These are phyloP conservation scores for Xylariaceae sp. DNA, from an alignment of 2,329 filamentous ascomycete genomes.

Conservation along the genomic window DNA sequence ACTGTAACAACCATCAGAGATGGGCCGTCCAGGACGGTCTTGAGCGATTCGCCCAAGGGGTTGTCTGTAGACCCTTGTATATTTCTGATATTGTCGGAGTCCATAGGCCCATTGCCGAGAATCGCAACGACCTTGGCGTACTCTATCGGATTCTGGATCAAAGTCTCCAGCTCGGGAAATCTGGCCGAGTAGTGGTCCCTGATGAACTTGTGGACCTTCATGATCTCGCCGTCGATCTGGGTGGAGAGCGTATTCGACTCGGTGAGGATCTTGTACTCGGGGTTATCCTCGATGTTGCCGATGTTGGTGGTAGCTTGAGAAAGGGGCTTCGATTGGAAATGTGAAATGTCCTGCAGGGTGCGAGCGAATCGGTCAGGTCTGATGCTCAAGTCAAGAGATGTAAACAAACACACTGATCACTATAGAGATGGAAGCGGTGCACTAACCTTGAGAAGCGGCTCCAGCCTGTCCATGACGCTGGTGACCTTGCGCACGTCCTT, in stretches of 20 bases:
- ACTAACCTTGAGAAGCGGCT: conserved; percentile 76
- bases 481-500: conserved; percentile 77
- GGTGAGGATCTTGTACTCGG: conserved; percentile 82
- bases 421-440: conserved; percentile 21
- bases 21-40: conserved; percentile 78
- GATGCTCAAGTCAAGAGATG: conserved; percentile 51
- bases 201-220: conserved; percentile 91
- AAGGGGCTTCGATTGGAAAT: conserved; percentile 66
- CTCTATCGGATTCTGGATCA: conserved; percentile 87
- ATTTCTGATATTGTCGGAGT: conserved; percentile 71
- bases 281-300: conserved; percentile 85
- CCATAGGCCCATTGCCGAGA: conserved; percentile 84
- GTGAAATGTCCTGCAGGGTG: conserved; percentile 67
- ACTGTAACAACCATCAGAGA: conserved; percentile 94
- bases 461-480: conserved; percentile 72
- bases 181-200: conserved; percentile 91
- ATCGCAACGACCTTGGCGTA: conserved; percentile 95
- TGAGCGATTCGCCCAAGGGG: conserved; percentile 66
- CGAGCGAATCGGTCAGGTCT: conserved; percentile 62
- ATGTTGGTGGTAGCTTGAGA: conserved; percentile 60
- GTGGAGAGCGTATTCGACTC: conserved; percentile 87
- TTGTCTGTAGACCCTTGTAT: conserved; percentile 76
- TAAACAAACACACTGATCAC: conserved; percentile 49
- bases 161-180: conserved; percentile 85
- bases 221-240: conserved; percentile 87